These are phyloP conservation scores for Citrus sinensis DNA, from an alignment of 345 rosid genomes.

Conservation along the genomic window DVS_A1.0 CM039165.1:14072501-14073000, in stretches of 20 bases:
- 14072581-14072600: neutral
- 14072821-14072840: neutral
- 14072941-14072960: neutral
- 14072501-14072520: neutral
- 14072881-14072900: neutral
- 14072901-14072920: neutral
- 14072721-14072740: constrained; percentile 77
- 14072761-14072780: constrained; percentile 95
- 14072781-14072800: neutral
- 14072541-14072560: neutral
- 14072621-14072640: neutral
- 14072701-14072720: constrained; percentile 80
- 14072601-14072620: neutral
- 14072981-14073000: neutral
- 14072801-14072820: neutral
- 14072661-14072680: constrained; percentile 80
- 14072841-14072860: neutral
- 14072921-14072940: neutral
- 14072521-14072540: neutral
- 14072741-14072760: constrained; percentile 87
- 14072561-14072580: neutral
- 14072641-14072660: constrained; percentile 36
- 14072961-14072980: neutral
- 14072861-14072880: neutral
- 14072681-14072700: constrained; percentile 95